These are phyloP conservation scores for Phoenix roebelenii DNA, from an alignment of 176 grass and related monocot species.

Conservation along the genomic window DNA sequence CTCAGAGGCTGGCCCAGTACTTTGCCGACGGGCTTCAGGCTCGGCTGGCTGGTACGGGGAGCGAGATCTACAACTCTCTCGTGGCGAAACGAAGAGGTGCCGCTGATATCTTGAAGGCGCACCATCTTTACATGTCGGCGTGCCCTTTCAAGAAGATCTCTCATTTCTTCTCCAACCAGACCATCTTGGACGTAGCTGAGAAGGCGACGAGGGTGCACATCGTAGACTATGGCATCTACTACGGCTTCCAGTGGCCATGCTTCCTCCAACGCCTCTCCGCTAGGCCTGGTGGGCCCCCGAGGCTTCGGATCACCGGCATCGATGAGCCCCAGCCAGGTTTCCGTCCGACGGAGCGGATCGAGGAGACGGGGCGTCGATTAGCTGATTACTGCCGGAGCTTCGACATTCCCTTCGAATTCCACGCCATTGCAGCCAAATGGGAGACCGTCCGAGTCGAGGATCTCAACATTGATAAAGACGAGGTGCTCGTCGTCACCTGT, in stretches of 20 bases:
- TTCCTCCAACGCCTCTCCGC: constrained; percentile 68
- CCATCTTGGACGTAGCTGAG: constrained; percentile 54
- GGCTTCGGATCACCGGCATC: constrained; percentile 79
- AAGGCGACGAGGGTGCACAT: constrained; percentile 79
- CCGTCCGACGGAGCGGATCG: constrained; percentile 57
- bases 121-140: constrained; percentile 69
- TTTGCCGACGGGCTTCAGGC: constrained; percentile 89
- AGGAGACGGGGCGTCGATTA: constrained; percentile 68
- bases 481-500: constrained; percentile 76
- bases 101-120: constrained; percentile 78
- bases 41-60: constrained; percentile 76
- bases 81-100: constrained; percentile 32
- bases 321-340: constrained; percentile 75
- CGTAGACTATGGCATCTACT: constrained; percentile 72
- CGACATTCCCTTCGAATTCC: constrained; percentile 62
- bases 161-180: constrained; percentile 93
- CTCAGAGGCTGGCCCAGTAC: constrained; percentile 65
- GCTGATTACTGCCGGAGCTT: constrained; percentile 71
- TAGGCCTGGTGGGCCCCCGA: constrained; percentile 40
- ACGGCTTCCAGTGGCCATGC: constrained; percentile 94
- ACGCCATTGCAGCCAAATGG: constrained; percentile 52
- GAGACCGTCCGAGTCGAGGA: constrained; percentile 64
- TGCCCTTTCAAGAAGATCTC: constrained; percentile 93
- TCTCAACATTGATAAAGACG: constrained; percentile 60
- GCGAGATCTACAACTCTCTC: constrained; percentile 63